These are phyloP conservation scores for Phytophthora fragariaefolia DNA, from an alignment of 352 stramenopile species.

Conservation along the genomic window DNA sequence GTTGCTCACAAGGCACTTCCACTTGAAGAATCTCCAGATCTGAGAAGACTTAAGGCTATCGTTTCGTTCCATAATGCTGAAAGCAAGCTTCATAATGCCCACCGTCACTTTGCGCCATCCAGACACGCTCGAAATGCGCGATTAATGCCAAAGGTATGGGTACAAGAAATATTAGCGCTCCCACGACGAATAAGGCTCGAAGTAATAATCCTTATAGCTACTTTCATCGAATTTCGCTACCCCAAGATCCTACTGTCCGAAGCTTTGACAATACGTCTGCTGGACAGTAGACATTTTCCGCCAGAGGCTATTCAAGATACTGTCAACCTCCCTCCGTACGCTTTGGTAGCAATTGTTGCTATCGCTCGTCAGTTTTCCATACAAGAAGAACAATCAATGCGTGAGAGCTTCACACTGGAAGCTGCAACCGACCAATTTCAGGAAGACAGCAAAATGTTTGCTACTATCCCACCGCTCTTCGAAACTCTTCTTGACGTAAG, in stretches of 20 bases:
- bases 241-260: slow-evolving; percentile 47
- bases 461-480: slow-evolving; percentile 48
- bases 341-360: slow-evolving; percentile 43
- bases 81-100: slow-evolving; percentile 48
- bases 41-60: slow-evolving; percentile 48
- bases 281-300: slow-evolving; percentile 35
- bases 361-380: slow-evolving; percentile 38
- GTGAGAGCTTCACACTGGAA: slow-evolving; percentile 7
- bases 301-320: slow-evolving; percentile 43
- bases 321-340: slow-evolving; percentile 51
- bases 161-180: slow-evolving; percentile 41
- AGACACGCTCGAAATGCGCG: slow-evolving; percentile 41
- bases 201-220: slow-evolving; percentile 41
- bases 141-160: slow-evolving; percentile 42
- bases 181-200: slow-evolving; percentile 39
- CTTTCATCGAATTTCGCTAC: slow-evolving; percentile 55
- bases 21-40: slow-evolving; percentile 30
- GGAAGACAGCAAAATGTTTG: slow-evolving; percentile 43
- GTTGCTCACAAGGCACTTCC: slow-evolving; percentile 23
- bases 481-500: slow-evolving; percentile 39
- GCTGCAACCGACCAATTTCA: slow-evolving; percentile 9
- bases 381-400: slow-evolving; percentile 30
- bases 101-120: slow-evolving; percentile 52
- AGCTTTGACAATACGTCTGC: slow-evolving; percentile 48
- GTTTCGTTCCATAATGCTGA: slow-evolving; percentile 57